Conservation (phyloP, 768 basidiomycete species). For the Collybia mongolica region DNA sequence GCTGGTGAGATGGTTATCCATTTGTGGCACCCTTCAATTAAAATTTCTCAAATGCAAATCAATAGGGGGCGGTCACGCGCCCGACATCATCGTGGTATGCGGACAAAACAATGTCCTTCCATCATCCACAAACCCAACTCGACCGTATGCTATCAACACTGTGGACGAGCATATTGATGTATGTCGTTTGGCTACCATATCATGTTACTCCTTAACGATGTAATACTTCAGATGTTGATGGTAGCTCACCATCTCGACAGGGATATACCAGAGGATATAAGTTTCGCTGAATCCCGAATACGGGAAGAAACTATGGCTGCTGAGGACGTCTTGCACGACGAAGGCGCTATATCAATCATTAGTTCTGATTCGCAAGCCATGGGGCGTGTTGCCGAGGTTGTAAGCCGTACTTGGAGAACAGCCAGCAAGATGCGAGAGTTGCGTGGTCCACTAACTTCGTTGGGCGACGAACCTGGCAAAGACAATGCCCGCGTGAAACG, state of each 20-base stretch:
- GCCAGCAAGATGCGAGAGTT: constrained; percentile 91
- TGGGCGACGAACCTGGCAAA: constrained; percentile 67
- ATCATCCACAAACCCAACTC: constrained; percentile 95
- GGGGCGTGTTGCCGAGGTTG: constrained; percentile 96
- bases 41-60: neutral
- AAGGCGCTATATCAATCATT: constrained; percentile 95
- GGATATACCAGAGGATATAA: constrained; percentile 88
- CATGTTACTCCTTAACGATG: neutral
- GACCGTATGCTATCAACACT: constrained; percentile 89
- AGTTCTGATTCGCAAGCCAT: constrained; percentile 97
- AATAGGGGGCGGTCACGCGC: constrained; percentile 90
- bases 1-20: constrained; percentile 54
- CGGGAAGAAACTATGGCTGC: constrained; percentile 96
- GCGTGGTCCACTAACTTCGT: constrained; percentile 64
- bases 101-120: constrained; percentile 88
- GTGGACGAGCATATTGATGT: constrained; percentile 97
- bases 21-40: neutral
- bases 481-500: constrained; percentile 94
- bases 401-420: constrained; percentile 92
- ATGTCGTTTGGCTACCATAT: constrained; percentile 21
- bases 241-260: constrained; percentile 97
- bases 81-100: constrained; percentile 98
- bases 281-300: constrained; percentile 97
- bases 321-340: constrained; percentile 92
- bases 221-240: constrained; percentile 86